These are phyloP conservation scores for Cephaloascus fragrans DNA, from an alignment of 805 yeast genomes.

Conservation along the genomic window DNA sequence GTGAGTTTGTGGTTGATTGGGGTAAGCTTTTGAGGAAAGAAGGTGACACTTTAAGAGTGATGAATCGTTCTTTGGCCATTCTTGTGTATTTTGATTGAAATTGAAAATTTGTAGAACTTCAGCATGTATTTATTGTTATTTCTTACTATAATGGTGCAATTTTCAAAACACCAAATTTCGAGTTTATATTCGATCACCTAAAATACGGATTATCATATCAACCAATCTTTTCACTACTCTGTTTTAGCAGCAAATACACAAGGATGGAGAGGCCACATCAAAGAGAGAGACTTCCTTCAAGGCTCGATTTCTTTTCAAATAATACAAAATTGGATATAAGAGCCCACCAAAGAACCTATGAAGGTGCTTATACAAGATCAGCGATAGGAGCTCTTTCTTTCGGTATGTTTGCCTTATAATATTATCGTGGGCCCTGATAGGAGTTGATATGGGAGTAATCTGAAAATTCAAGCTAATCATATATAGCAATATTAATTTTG, in stretches of 20 bases:
- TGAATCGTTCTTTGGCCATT: no score
- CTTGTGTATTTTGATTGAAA: no score
- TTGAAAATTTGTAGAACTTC: no score
- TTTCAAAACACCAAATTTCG: no score
- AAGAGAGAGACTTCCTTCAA: conserved; percentile 17
- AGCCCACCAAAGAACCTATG: conserved; percentile 77
- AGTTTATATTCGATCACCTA: no score
- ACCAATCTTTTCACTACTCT: no score
- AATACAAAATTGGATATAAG: conserved; percentile 38
- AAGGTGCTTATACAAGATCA: conserved; percentile 73
- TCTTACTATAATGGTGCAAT: no score
- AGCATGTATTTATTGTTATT: no score
- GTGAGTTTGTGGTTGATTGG: background rate
- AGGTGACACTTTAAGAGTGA: background rate
- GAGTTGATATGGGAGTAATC: background rate
- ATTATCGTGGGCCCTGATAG: background rate
- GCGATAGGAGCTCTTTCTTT: conserved; percentile 63
- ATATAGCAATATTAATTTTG: conserved; percentile 42
- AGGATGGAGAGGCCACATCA: no score
- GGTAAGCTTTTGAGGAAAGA: background rate
- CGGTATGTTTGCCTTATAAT: no score
- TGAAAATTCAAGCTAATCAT: background rate
- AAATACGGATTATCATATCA: no score
- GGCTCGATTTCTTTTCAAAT: conserved; percentile 26
- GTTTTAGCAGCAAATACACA: no score